Evolutionary conservation across 2,329 filamentous ascomycete genomes (phyloP).

Genomic region (Exophiala viscosa): DNA sequence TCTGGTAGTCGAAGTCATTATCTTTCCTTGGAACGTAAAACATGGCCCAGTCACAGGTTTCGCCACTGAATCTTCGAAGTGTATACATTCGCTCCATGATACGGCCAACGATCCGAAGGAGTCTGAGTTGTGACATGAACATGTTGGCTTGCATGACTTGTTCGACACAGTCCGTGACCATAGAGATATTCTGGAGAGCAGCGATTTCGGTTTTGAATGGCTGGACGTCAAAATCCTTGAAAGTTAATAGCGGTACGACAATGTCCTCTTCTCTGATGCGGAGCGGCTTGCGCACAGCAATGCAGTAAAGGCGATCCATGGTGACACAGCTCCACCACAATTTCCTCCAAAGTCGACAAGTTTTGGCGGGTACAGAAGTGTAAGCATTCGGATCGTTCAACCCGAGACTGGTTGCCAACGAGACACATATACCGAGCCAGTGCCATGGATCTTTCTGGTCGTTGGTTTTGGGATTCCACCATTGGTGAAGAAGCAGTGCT

Average conservation of each 20-base stretch:
- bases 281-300: slow-evolving; percentile 4
- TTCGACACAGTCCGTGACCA: slow-evolving; percentile 2
- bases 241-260: background rate
- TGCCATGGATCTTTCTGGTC: slow-evolving; percentile 98
- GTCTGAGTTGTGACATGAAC: slow-evolving; percentile 5
- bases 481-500: slow-evolving; percentile 83
- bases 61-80: background rate
- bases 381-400: slow-evolving; percentile 1
- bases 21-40: slow-evolving; percentile 4
- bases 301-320: slow-evolving; percentile 1
- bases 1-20: background rate
- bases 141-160: slow-evolving; percentile 13
- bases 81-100: slow-evolving; percentile 1
- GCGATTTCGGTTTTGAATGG: background rate
- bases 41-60: slow-evolving; percentile 6
- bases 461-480: slow-evolving; percentile 94
- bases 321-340: slow-evolving; percentile 8
- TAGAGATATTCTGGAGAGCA: background rate
- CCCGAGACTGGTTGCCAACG: slow-evolving; percentile 85
- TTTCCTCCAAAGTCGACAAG: slow-evolving; percentile 7
- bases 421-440: slow-evolving; percentile 89
- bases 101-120: slow-evolving; percentile 4
- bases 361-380: background rate
- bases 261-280: slow-evolving; percentile 5
- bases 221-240: slow-evolving; percentile 10